Evolutionary conservation across 495 filamentous ascomycete species (phyloP), one percentile per base, ranked within the genome.

Genomic region (Penicillium verhagenii): DNA sequence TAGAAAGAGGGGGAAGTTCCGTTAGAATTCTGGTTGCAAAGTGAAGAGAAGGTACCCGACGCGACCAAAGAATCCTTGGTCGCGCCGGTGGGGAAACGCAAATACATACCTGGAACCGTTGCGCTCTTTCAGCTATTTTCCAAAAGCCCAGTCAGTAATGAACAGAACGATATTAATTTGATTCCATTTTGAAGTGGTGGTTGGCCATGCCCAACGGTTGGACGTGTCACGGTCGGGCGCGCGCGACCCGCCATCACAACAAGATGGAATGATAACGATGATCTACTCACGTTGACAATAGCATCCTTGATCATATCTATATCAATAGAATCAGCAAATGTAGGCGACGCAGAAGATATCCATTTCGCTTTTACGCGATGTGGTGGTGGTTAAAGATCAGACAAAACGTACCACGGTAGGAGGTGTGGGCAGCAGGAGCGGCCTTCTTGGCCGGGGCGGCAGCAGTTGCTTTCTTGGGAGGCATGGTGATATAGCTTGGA

Each of bases 231-330:
- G 66, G 72, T 73, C 72, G 71, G 73, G 70, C 72, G 65, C 59
- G 65, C 59, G 61, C 65, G 66, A 63, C 64, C 67, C 57, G 62
- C 60, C 42, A 68, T 61, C 66, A 68, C 69, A 69, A 73, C 58
- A 59, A 57, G 56, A 29, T 44, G 33, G 20, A 28, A 55, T 52
- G 67, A 65, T 67, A 57, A 60, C 58, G 57, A 60, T 70, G 70
- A 79, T 75, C 59, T 68, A 85, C 83, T 79, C 73, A 87, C 84
- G 71, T 79, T 80, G 59, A 83, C 58, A 65, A 87, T 86, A 50
- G 84, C 84, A 73, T 86, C 83, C 71, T 82, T 84, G 72, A 87
- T 85, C 84, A 87, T 83, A 76, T 77, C 77, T 80, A 74, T 74
- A 74, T 76, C 47, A 50, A 48, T 67, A n/a, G 53, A 71, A 76